Evolutionary conservation across 345 rosid genomes (phyloP).

Genomic region (Lepidium didymum): DNA sequence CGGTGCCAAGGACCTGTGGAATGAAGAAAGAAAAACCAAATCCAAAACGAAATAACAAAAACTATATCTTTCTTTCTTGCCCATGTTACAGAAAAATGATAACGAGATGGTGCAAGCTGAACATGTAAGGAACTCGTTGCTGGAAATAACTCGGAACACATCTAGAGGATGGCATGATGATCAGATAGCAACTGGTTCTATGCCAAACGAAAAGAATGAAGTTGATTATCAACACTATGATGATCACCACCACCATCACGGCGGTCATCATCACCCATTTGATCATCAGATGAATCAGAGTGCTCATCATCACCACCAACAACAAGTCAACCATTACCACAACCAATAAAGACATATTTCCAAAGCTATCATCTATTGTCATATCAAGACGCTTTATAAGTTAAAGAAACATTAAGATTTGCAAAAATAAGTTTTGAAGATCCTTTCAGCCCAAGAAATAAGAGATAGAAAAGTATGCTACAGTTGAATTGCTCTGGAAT

Average conservation of each 20-base stretch:
- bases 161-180: slow-evolving; percentile 45
- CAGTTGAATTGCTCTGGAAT: slow-evolving; percentile 1
- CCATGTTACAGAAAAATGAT: slow-evolving; percentile 54
- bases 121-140: slow-evolving; percentile 65
- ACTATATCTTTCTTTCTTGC: neutral
- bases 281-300: slow-evolving; percentile 31
- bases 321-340: slow-evolving; percentile 37
- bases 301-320: slow-evolving; percentile 33
- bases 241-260: slow-evolving; percentile 32
- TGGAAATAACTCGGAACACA: slow-evolving; percentile 60
- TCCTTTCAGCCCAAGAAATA: neutral
- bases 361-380: neutral
- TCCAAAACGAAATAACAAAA: neutral
- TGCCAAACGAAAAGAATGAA: slow-evolving; percentile 34
- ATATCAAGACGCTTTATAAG: neutral
- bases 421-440: slow-evolving; percentile 1
- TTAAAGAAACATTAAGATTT: neutral
- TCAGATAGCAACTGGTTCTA: slow-evolving; percentile 32
- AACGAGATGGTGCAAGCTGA: slow-evolving; percentile 74
- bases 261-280: slow-evolving; percentile 31
- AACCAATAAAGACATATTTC: slow-evolving; percentile 17
- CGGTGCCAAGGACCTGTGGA: neutral
- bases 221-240: slow-evolving; percentile 33
- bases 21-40: neutral
- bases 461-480: neutral